Percentiles rank a stretch among this genome's conserved stretches.
Conservation (phyloP, 1,284 basidiomycete species). For the Tausonia pullulans region DNA sequence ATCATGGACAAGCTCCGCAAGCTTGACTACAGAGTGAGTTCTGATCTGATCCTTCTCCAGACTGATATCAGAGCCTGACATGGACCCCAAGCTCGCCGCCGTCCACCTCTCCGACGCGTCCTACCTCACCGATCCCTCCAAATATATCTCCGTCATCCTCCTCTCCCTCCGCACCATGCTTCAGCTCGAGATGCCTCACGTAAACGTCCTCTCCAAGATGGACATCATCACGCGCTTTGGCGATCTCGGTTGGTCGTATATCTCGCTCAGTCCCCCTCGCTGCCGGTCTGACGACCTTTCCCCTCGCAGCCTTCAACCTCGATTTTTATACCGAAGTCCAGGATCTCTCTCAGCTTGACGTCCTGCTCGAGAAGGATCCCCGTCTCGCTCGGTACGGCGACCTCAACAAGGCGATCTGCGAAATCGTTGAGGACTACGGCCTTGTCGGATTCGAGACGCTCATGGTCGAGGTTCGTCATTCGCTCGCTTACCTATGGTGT, state of each 20-base stretch:
- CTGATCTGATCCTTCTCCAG: background rate
- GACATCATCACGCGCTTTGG: conserved; percentile 80
- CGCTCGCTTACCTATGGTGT: background rate
- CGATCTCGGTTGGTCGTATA: conserved; percentile 55
- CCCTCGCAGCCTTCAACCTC: conserved; percentile 72
- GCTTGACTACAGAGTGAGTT: conserved; percentile 69
- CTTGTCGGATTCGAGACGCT: conserved; percentile 94
- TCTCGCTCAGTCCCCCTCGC: background rate
- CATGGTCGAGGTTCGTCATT: conserved; percentile 67
- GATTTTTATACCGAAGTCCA: conserved; percentile 98
- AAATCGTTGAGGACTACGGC: conserved; percentile 85
- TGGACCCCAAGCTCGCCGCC: conserved; percentile 59
- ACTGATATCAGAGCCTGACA: background rate
- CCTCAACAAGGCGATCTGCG: conserved; percentile 81
- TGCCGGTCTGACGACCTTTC: background rate
- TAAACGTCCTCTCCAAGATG: conserved; percentile 94
- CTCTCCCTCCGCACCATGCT: conserved; percentile 92
- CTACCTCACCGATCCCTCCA: conserved; percentile 89
- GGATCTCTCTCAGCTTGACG: conserved; percentile 80
- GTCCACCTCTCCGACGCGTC: conserved; percentile 94
- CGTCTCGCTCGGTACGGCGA: conserved; percentile 56
- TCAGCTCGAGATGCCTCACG: conserved; percentile 91
- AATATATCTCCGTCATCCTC: conserved; percentile 87
- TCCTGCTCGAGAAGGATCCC: conserved; percentile 48
- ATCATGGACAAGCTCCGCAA: conserved; percentile 64